Evolutionary conservation across 2,329 filamentous ascomycete species (phyloP).

Genomic region (Penicillium sp.): DNA sequence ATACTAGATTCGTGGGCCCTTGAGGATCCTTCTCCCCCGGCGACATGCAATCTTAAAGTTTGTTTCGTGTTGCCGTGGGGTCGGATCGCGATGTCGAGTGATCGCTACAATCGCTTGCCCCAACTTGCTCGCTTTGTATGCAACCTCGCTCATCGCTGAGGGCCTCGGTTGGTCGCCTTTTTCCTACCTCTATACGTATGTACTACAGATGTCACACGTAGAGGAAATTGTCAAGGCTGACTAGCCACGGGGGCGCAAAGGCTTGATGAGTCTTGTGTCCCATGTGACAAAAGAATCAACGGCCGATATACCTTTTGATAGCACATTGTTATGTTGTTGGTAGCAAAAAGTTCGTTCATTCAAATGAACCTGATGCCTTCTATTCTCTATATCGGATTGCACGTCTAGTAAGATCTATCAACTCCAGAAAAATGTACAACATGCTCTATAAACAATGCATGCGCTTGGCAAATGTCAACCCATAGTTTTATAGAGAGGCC

Average conservation of each 20-base stretch:
- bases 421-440: neutral
- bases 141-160: constrained; percentile 21
- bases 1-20: constrained; percentile 29
- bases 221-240: constrained; percentile 12
- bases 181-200: constrained; percentile 3
- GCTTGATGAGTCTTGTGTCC: constrained; percentile 26
- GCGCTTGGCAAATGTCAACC: neutral
- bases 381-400: constrained; percentile 3
- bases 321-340: constrained; percentile 28
- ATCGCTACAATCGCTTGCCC: constrained; percentile 20
- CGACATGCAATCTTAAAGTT: constrained; percentile 7
- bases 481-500: constrained; percentile 22
- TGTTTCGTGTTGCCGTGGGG: constrained; percentile 14
- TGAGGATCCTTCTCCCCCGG: constrained; percentile 19
- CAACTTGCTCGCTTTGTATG: constrained; percentile 14
- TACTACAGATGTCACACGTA: constrained; percentile 9
- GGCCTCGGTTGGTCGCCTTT: constrained; percentile 25
- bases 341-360: constrained; percentile 32
- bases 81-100: constrained; percentile 27
- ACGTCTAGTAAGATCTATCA: neutral
- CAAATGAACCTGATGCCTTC: constrained; percentile 18
- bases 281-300: constrained; percentile 27
- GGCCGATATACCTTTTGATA: constrained; percentile 31
- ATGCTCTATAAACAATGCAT: neutral
- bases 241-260: constrained; percentile 22